Base-by-base conservation (phyloP, 2,329 filamentous ascomycete species). In the Colletotrichum coccodes region DNA sequence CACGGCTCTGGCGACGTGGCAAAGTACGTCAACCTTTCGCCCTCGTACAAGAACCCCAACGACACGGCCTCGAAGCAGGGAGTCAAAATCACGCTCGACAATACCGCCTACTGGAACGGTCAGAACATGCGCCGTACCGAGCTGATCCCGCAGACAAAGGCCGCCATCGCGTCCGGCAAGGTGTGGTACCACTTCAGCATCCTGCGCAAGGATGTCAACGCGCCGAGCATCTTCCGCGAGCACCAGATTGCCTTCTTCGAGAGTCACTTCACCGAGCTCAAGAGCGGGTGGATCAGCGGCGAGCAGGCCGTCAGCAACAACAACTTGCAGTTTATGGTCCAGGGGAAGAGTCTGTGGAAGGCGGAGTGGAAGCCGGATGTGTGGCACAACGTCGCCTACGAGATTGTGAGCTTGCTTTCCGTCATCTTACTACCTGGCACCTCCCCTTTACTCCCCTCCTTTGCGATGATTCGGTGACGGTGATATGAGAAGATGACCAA, bases 361-460 rank as follows among this genome's bases (percentile, higher is more conserved):
- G 84, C 85, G 1, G 82, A 87, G 70, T 90, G 91, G 77, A 83
- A 83, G 60, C 83, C 90, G 1, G 88, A 85, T 46, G 87, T 90
- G 12, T 94, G 91, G 91, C 91, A 94, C 78, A 94, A 94, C 76
- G 85, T 93, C 73, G 91, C 91, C 54, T 93, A 93, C 75, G 90
- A 90, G 76, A 92, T 93, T 69, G 83, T 84, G 72, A 68, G 80
- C 76, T 14, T 18, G 6, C 21, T 21, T n/a, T 47, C 14, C 21
- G 34, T 42, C 40, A 11, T 38, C 2, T 28, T 36, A 32, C 6
- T 44, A 1, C 4, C 30, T 7, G 5, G 16, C 7, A 23, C 18
- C 6, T 8, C 34, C n/a, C 18, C 26, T 54, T 14, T 36, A 18
- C n/a, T 26, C 7, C n/a, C 28, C 23, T 42, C 36, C 2, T 6